Evolutionary conservation across 352 stramenopile genomes (phyloP).

Genomic region (Phytopythium boreale): DNA sequence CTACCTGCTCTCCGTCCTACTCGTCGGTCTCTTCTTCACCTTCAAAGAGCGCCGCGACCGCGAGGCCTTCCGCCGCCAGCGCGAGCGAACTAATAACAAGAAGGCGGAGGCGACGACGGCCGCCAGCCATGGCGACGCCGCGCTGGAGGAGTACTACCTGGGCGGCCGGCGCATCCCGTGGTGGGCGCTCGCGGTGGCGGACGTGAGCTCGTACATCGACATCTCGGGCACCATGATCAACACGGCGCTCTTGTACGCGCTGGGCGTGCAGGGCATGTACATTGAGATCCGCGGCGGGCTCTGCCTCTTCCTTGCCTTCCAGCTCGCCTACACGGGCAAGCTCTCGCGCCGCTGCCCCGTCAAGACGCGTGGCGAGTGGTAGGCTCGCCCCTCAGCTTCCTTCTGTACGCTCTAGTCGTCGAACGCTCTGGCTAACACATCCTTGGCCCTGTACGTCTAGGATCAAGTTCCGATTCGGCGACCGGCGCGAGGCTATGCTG

Average conservation of each 20-base stretch:
- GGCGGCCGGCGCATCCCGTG: constrained; percentile 62
- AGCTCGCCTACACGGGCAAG: constrained; percentile 79
- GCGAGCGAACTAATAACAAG: constrained; percentile 14
- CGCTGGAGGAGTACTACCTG: constrained; percentile 78
- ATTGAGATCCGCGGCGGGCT: constrained; percentile 77
- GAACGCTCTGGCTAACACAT: neutral
- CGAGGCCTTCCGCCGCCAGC: constrained; percentile 27
- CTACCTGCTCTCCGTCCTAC: constrained; percentile 62
- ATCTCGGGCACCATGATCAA: constrained; percentile 87
- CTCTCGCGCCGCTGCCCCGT: constrained; percentile 69
- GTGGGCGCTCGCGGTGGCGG: constrained; percentile 68
- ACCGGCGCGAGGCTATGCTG: constrained; percentile 42
- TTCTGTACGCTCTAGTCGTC: constrained; percentile 5
- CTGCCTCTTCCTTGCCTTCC: constrained; percentile 77
- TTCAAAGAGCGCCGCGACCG: constrained; percentile 46
- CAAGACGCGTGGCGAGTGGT: constrained; percentile 80
- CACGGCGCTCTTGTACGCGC: constrained; percentile 72
- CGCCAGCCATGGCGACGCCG: constrained; percentile 19
- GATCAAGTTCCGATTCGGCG: constrained; percentile 82
- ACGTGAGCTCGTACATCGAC: constrained; percentile 86
- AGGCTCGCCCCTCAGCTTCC: neutral
- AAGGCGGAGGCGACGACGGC: constrained; percentile 6
- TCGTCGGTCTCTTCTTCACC: constrained; percentile 70
- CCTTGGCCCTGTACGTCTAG: constrained; percentile 18
- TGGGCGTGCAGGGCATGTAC: constrained; percentile 84